These are phyloP conservation scores for Bolboschoenus planiculmis DNA, from an alignment of 176 grass and related monocot species.

Conservation along the genomic window DNA sequence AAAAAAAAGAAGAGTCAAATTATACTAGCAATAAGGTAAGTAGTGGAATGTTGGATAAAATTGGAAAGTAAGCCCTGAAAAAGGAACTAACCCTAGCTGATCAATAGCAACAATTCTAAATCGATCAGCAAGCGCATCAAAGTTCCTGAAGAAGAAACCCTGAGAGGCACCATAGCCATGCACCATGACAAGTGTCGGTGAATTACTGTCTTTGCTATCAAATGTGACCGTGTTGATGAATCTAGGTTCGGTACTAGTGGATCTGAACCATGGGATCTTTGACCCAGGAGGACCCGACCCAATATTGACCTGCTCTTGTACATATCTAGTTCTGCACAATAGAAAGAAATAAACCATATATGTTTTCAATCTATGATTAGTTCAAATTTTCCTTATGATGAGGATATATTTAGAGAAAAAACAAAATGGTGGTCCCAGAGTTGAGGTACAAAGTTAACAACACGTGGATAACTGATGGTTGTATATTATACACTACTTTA, in stretches of 20 bases:
- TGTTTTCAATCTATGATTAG: background rate
- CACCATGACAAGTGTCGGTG: slow-evolving; percentile 93
- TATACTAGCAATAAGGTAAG: background rate
- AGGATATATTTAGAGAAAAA: too few species aligned
- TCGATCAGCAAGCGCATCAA: slow-evolving; percentile 76
- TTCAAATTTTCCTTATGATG: too few species aligned
- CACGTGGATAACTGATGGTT: background rate
- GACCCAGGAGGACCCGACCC: slow-evolving; percentile 90
- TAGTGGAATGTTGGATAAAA: background rate
- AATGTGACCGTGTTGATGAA: slow-evolving; percentile 98
- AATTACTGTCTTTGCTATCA: slow-evolving; percentile 69
- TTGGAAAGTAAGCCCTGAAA: background rate
- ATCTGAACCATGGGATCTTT: slow-evolving; percentile 86
- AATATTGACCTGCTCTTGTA: slow-evolving; percentile 83
- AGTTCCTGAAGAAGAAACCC: slow-evolving; percentile 94
- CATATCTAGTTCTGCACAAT: slow-evolving; percentile 62
- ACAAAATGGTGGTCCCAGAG: too few species aligned
- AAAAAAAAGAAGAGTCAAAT: too few species aligned
- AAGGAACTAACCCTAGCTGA: slow-evolving; percentile 69
- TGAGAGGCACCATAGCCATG: slow-evolving; percentile 96
- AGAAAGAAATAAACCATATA: background rate
- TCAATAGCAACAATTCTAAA: slow-evolving; percentile 93
- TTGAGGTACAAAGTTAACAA: background rate
- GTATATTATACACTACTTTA: background rate
- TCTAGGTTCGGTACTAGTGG: slow-evolving; percentile 73